Percentiles rank a stretch among this genome's conserved stretches.
Evolutionary conservation across 2,329 filamentous ascomycete species (phyloP).

Genomic region (Pseudocercospora ulei): DNA sequence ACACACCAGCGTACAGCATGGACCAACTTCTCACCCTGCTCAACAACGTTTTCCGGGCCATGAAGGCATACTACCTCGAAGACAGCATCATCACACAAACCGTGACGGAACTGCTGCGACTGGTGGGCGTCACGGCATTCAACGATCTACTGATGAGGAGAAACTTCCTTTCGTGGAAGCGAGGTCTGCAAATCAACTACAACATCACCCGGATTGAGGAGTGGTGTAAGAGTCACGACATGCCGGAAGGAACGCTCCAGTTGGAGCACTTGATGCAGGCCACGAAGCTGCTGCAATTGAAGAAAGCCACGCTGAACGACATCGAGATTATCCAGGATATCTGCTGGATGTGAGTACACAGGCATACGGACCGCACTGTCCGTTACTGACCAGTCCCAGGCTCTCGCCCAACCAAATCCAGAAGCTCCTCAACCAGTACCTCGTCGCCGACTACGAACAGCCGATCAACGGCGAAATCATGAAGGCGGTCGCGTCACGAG

Average conservation of each 20-base stretch:
- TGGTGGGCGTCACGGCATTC: slow-evolving; percentile 95
- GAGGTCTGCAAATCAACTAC: slow-evolving; percentile 98
- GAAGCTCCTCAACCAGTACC: slow-evolving; percentile 95
- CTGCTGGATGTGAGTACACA: slow-evolving; percentile 90
- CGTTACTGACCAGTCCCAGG: slow-evolving; percentile 44
- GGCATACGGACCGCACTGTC: neutral
- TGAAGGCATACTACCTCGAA: slow-evolving; percentile 97
- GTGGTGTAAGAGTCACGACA: slow-evolving; percentile 99
- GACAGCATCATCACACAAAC: slow-evolving; percentile 94
- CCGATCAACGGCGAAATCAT: slow-evolving; percentile 99
- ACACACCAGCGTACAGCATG: slow-evolving; percentile 95
- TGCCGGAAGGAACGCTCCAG: slow-evolving; percentile 95
- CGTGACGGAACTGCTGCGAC: slow-evolving; percentile 79
- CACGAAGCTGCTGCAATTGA: slow-evolving; percentile 92
- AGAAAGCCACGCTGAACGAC: slow-evolving; percentile 97
- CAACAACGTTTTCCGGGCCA: slow-evolving; percentile 95
- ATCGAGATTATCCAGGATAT: slow-evolving; percentile 99
- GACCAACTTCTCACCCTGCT: slow-evolving; percentile 91
- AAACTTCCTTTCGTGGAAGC: slow-evolving; percentile 99
- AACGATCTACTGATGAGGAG: slow-evolving; percentile 95
- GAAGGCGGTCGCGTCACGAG: slow-evolving; percentile 94
- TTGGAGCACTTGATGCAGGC: slow-evolving; percentile 99
- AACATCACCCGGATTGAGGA: slow-evolving; percentile 99
- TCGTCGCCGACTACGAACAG: slow-evolving; percentile 97
- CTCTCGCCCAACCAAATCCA: slow-evolving; percentile 98